Conservation (phyloP, 352 stramenopile genomes). For the Phytophthora fragariae region DNA sequence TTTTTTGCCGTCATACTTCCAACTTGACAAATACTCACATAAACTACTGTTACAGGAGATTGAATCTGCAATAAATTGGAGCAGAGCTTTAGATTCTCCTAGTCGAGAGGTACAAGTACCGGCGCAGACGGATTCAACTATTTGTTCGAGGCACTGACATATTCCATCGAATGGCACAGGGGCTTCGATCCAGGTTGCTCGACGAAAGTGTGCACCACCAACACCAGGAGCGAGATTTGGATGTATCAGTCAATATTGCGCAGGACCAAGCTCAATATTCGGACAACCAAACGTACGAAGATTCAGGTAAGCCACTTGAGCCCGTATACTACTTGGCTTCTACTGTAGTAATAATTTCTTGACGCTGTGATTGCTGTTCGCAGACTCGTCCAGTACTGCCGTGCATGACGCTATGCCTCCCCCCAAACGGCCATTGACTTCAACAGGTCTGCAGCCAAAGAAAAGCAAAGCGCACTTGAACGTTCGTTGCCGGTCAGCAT, state of each 20-base stretch:
- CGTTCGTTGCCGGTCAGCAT: conserved; percentile 22
- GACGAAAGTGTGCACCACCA: conserved; percentile 8
- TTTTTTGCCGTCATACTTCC: neutral
- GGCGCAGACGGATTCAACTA: neutral
- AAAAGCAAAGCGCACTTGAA: conserved; percentile 26
- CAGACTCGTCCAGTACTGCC: conserved; percentile 18
- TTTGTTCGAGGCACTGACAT: neutral
- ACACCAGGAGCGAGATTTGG: conserved; percentile 4
- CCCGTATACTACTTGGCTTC: neutral
- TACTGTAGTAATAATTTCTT: neutral
- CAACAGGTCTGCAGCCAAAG: conserved; percentile 17
- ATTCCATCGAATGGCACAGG: conserved; percentile 4
- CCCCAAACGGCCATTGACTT: conserved; percentile 32
- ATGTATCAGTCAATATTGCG: neutral
- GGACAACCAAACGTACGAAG: conserved; percentile 19
- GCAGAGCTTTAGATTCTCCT: neutral
- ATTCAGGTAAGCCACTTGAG: conserved; percentile 13
- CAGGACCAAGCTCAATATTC: conserved; percentile 5
- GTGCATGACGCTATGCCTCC: conserved; percentile 32
- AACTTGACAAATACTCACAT: neutral
- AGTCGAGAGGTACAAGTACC: conserved; percentile 11
- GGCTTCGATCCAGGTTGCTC: conserved; percentile 24
- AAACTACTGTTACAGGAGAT: conserved; percentile 26
- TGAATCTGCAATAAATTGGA: conserved; percentile 34
- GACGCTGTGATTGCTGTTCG: neutral